Conservation (phyloP, 2,329 filamentous ascomycete species). For the Waltergamsia citrina region DNA sequence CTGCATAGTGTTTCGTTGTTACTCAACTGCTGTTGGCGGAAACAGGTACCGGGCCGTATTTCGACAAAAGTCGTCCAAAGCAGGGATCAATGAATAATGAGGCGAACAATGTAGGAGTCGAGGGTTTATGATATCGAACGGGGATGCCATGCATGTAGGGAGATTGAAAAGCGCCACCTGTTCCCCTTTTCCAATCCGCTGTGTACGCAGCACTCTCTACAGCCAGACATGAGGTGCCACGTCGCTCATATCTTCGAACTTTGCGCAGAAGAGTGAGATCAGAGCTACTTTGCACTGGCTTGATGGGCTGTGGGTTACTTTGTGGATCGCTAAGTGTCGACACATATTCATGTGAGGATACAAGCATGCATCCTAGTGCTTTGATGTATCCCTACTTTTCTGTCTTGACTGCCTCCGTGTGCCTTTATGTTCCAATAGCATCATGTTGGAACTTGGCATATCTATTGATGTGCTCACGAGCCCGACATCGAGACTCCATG, state of each 20-base stretch:
- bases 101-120: constrained; percentile 1
- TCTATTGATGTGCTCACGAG: no score
- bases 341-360: constrained; percentile 22
- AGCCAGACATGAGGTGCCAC: constrained; percentile 5
- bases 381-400: background rate
- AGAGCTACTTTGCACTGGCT: no score
- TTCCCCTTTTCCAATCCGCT: background rate
- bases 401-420: background rate
- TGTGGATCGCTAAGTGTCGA: background rate
- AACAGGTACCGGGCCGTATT: background rate
- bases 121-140: constrained; percentile 1
- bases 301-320: no score
- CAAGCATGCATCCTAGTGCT: constrained; percentile 15
- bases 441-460: no score
- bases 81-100: background rate
- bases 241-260: no score
- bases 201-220: background rate
- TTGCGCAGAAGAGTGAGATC: no score
- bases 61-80: background rate
- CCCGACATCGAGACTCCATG: no score
- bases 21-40: background rate
- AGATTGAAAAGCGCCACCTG: background rate
- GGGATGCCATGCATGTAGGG: no score
- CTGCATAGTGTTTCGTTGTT: background rate
- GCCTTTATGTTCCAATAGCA: no score